Evolutionary conservation across 2,329 filamentous ascomycete species (phyloP).

Genomic region (Fusarium redolens): DNA sequence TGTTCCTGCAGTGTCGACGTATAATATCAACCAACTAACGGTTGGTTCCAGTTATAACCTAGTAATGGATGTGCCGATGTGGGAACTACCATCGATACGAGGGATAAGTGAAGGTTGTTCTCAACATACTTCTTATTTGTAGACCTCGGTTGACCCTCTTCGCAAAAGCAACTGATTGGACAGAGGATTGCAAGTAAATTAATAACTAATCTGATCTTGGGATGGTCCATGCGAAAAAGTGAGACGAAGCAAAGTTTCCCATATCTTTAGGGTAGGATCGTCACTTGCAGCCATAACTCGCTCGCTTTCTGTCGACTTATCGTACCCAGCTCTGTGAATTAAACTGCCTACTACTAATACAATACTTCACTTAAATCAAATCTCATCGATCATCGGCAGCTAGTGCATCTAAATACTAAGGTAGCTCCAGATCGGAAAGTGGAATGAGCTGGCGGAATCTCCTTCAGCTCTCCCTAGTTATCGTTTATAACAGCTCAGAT

Average conservation of each 20-base stretch:
- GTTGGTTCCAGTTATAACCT: too few species aligned
- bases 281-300: background rate
- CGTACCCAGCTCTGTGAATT: background rate
- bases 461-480: background rate
- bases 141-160: background rate
- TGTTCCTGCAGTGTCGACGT: background rate
- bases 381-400: background rate
- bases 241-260: background rate
- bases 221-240: background rate
- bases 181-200: background rate
- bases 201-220: background rate
- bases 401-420: background rate
- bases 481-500: background rate
- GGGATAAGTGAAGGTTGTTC: background rate
- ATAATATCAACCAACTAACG: background rate
- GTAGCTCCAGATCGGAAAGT: background rate
- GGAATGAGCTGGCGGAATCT: background rate
- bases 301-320: background rate
- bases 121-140: background rate
- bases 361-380: too few species aligned
- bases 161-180: background rate
- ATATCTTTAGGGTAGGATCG: background rate
- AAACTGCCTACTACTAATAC: background rate
- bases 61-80: too few species aligned
- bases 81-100: too few species aligned